phyloP scores from a whole-genome alignment of 2,329 filamentous ascomycete species.

The Rutstroemia sp. region DNA sequence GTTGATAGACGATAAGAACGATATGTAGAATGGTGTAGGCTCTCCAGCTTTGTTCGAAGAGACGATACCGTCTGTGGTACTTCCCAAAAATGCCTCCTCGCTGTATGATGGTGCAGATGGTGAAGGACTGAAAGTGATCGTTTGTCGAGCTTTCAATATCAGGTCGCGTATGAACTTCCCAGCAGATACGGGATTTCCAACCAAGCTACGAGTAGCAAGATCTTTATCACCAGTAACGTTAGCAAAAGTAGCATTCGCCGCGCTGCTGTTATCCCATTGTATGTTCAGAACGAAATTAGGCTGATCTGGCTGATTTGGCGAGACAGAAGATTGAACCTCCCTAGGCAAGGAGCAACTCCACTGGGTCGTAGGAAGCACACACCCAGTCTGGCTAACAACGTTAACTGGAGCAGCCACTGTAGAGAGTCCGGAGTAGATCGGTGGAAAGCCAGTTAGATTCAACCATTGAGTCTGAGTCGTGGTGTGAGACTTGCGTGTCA shows the following conservation, averaged over 20 bases:
- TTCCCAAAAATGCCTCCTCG: slow-evolving; percentile 76
- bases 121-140: slow-evolving; percentile 35
- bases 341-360: slow-evolving; percentile 87
- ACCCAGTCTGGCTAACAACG: slow-evolving; percentile 55
- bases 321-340: slow-evolving; percentile 59
- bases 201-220: slow-evolving; percentile 18
- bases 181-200: slow-evolving; percentile 28
- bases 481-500: slow-evolving; percentile 38
- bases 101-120: slow-evolving; percentile 37
- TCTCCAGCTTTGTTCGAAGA: slow-evolving; percentile 69
- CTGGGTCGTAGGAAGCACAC: slow-evolving; percentile 62
- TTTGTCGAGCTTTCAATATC: slow-evolving; percentile 27
- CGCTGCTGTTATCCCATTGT: slow-evolving; percentile 56
- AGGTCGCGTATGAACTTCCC: slow-evolving; percentile 26
- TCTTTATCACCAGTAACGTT: slow-evolving; percentile 25
- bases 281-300: slow-evolving; percentile 80
- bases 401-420: slow-evolving; percentile 71
- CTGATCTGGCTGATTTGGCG: slow-evolving; percentile 57
- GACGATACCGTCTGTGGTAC: slow-evolving; percentile 71
- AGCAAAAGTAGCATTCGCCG: slow-evolving; percentile 36
- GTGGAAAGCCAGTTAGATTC: slow-evolving; percentile 78
- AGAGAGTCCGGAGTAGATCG: slow-evolving; percentile 75
- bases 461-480: slow-evolving; percentile 53
- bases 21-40: slow-evolving; percentile 82
- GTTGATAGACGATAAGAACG: slow-evolving; percentile 48